These are phyloP conservation scores for Tetrahymena elliotti DNA, from an alignment of 73 alveolate genomes.

Conservation along the genomic window DNA sequence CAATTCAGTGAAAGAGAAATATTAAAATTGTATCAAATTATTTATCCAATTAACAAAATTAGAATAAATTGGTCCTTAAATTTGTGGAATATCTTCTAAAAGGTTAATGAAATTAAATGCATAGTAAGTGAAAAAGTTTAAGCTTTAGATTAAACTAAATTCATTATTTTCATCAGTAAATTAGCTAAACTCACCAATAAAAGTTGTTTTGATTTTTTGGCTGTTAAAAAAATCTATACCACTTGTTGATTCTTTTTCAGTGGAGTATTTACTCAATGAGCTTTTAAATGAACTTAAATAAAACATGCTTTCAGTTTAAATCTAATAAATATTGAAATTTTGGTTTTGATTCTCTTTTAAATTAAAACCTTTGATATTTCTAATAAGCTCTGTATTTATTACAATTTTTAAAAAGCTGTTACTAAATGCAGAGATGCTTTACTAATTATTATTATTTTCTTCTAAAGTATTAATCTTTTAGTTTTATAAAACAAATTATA, in stretches of 20 bases:
- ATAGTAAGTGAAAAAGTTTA: not conserved
- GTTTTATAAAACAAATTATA: not conserved
- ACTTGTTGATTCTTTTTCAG: not conserved
- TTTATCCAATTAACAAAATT: not conserved
- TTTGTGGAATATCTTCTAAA: not conserved
- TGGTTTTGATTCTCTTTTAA: not conserved
- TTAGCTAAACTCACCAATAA: not conserved
- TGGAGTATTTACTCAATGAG: not conserved
- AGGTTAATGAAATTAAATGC: not conserved
- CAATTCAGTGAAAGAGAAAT: not conserved
- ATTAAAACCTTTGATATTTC: not conserved
- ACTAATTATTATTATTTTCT: not conserved
- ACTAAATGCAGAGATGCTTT: not conserved
- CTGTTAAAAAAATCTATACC: not conserved
- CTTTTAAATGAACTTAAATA: not conserved
- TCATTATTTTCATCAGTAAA: not conserved
- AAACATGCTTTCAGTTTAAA: not conserved
- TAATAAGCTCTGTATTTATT: not conserved
- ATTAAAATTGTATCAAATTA: not conserved
- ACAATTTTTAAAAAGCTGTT: not conserved
- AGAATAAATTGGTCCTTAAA: not conserved
- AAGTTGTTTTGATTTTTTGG: not conserved
- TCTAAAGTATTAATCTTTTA: not conserved
- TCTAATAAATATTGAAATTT: not conserved
- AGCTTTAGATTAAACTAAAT: not conserved